These are phyloP conservation scores for Prunus yedoensis DNA, from an alignment of 331 rosid genomes.

Conservation along the genomic window DNA sequence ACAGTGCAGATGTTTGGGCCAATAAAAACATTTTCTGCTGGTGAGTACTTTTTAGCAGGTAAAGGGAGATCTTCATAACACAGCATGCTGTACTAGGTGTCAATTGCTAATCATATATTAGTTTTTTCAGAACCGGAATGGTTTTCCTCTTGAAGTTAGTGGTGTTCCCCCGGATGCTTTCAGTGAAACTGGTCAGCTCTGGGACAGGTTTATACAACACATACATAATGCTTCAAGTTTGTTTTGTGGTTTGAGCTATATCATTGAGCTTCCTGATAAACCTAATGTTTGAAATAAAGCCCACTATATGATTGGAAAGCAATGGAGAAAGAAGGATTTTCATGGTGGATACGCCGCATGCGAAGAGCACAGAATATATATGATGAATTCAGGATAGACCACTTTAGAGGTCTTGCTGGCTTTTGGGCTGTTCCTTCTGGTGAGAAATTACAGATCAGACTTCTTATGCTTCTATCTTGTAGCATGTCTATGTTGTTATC, in stretches of 20 bases:
- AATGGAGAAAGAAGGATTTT: conserved; percentile 89
- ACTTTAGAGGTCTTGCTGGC: conserved; percentile 93
- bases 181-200: conserved; percentile 98
- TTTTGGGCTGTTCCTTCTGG: conserved; percentile 99
- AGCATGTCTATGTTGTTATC: not conserved
- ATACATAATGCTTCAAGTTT: not conserved
- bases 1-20: conserved; percentile 99
- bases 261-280: conserved; percentile 20
- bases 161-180: conserved; percentile 98
- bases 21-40: conserved; percentile 78
- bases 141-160: conserved; percentile 85
- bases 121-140: conserved; percentile 68
- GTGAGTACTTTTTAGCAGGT: conserved; percentile 46
- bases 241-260: conserved; percentile 16
- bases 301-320: conserved; percentile 95
- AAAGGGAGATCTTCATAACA: not conserved
- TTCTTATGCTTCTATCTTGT: conserved; percentile 12
- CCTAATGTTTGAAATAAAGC: conserved; percentile 47
- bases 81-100: not conserved
- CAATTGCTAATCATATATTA: conserved; percentile 24
- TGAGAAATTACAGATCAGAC: conserved; percentile 29
- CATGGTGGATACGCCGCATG: conserved; percentile 93
- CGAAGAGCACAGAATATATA: conserved; percentile 76
- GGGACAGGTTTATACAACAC: conserved; percentile 70
- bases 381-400: conserved; percentile 91